A percentile compares a stretch with the other conserved stretches of the same genome.
Conservation (phyloP, 2,329 filamentous ascomycete genomes). For the Arthrobotrys megalospora region DNA sequence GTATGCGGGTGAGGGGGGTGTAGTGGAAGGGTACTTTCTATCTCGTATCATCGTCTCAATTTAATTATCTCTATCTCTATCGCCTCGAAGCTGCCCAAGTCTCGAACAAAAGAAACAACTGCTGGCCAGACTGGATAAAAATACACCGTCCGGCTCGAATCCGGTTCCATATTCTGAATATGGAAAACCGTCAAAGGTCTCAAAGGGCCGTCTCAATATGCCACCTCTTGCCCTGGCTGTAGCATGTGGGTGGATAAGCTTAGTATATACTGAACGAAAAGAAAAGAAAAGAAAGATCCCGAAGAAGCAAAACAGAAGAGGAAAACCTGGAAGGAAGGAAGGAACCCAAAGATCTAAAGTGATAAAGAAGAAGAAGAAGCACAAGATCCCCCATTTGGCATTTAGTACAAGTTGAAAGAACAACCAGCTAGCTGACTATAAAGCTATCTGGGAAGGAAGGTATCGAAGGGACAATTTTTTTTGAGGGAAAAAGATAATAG, state of each 20-base stretch:
- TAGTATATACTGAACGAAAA: constrained; percentile 19
- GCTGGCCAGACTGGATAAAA: constrained; percentile 27
- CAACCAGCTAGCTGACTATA: constrained; percentile 1
- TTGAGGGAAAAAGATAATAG: constrained; percentile 27
- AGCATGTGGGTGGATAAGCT: constrained; percentile 9
- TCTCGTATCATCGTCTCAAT: constrained; percentile 31
- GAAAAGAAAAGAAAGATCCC: constrained; percentile 9
- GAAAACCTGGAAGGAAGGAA: constrained; percentile 1
- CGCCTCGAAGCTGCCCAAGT: constrained; percentile 11
- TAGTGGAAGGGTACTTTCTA: neutral
- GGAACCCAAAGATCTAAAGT: constrained; percentile 20
- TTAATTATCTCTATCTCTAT: constrained; percentile 40
- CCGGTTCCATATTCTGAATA: constrained; percentile 21
- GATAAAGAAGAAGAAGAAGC: constrained; percentile 31
- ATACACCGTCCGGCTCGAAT: constrained; percentile 17
- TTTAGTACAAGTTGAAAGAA: constrained; percentile 32
- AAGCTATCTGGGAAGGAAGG: constrained; percentile 36
- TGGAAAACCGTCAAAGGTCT: constrained; percentile 4
- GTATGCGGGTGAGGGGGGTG: neutral
- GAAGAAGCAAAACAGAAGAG: neutral
- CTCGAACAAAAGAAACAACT: constrained; percentile 8
- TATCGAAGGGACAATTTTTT: constrained; percentile 38
- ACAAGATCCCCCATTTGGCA: constrained; percentile 20
- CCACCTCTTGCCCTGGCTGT: constrained; percentile 24
- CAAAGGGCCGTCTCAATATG: constrained; percentile 25